Conservation (phyloP, 108 stramenopile species). For the Epipyxis sp. region DNA sequence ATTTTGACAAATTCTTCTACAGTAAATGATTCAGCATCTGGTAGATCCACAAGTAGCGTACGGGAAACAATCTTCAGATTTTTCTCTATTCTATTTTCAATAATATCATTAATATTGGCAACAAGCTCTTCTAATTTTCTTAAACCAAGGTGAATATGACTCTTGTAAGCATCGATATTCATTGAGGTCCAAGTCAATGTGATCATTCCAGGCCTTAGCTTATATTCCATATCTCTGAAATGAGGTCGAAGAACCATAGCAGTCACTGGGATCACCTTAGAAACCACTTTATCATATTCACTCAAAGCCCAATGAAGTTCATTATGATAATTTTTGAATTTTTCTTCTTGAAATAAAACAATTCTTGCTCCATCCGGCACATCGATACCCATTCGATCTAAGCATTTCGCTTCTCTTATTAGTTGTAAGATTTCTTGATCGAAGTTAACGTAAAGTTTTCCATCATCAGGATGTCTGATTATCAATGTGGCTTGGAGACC, state of each 20-base stretch:
- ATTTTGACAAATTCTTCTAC: constrained; percentile 79
- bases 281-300: constrained; percentile 76
- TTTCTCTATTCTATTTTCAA: constrained; percentile 85
- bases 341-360: constrained; percentile 75
- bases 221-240: constrained; percentile 86
- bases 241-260: constrained; percentile 72
- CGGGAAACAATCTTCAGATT: constrained; percentile 76
- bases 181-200: constrained; percentile 86
- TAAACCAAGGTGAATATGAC: constrained; percentile 67
- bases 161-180: constrained; percentile 84
- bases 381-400: constrained; percentile 82
- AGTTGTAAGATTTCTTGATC: constrained; percentile 83
- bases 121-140: constrained; percentile 76
- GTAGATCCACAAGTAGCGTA: constrained; percentile 76
- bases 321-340: constrained; percentile 79
- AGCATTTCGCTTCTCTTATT: constrained; percentile 79
- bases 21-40: constrained; percentile 72
- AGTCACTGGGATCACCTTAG: constrained; percentile 77
- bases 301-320: constrained; percentile 75
- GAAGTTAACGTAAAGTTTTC: constrained; percentile 82
- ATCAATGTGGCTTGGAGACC: constrained; percentile 86
- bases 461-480: constrained; percentile 79
- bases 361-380: constrained; percentile 79
- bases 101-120: constrained; percentile 76
- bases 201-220: constrained; percentile 83